Conservation (phyloP, 1,284 basidiomycete species). For the Sutorius eximius region DNA sequence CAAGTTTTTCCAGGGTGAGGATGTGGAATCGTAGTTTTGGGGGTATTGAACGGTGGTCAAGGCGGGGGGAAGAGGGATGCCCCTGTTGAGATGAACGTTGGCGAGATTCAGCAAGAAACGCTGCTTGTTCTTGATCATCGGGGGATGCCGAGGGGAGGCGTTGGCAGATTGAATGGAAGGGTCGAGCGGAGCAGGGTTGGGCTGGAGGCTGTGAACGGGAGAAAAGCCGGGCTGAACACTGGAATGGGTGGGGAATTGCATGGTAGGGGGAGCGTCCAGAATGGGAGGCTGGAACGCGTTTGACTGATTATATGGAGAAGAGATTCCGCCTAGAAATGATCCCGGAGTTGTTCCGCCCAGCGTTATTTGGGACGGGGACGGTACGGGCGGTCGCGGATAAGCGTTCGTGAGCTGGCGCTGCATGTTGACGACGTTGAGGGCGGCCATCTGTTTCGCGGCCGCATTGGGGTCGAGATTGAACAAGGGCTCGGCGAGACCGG, state of each 20-base stretch:
- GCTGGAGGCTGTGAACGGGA: slow-evolving; percentile 32
- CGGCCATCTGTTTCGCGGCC: slow-evolving; percentile 75
- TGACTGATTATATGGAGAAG: slow-evolving; percentile 41
- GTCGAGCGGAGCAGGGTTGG: slow-evolving; percentile 44
- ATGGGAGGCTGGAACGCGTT: slow-evolving; percentile 40
- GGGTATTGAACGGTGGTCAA: slow-evolving; percentile 58
- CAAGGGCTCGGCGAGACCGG: slow-evolving; percentile 26
- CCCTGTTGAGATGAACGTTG: slow-evolving; percentile 52
- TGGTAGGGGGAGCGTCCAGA: slow-evolving; percentile 22
- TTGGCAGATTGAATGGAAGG: slow-evolving; percentile 41
- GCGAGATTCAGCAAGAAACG: slow-evolving; percentile 62
- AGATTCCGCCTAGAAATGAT: slow-evolving; percentile 63
- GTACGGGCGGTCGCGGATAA: slow-evolving; percentile 48
- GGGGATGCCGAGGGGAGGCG: slow-evolving; percentile 30
- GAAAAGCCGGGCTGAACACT: slow-evolving; percentile 29
- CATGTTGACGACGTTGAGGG: slow-evolving; percentile 62
- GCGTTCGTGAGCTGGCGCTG: slow-evolving; percentile 50
- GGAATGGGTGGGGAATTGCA: slow-evolving; percentile 34
- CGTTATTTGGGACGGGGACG: slow-evolving; percentile 28
- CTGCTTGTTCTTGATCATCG: slow-evolving; percentile 47
- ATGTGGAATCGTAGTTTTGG: slow-evolving; percentile 56
- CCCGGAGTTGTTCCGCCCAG: slow-evolving; percentile 63
- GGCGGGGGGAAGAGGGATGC: slow-evolving; percentile 61
- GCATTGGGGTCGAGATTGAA: slow-evolving; percentile 53
- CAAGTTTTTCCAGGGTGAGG: slow-evolving; percentile 61